phyloP scores from a whole-genome alignment of 2,329 filamentous ascomycete genomes.

The Fusarium sp. region DNA sequence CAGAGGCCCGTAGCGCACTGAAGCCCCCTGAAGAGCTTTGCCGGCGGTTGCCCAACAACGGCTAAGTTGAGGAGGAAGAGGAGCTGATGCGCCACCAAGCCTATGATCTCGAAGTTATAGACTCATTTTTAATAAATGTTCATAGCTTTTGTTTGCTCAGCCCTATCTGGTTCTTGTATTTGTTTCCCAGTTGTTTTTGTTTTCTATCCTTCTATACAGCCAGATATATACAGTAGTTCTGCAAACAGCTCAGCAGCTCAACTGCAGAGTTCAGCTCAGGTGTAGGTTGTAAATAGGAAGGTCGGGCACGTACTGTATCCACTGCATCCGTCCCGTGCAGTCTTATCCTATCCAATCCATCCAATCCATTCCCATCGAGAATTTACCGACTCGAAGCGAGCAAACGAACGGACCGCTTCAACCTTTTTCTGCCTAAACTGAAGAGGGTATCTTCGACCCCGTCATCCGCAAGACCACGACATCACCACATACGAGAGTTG shows the following conservation, averaged over 20 bases:
- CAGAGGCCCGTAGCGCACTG: constrained; percentile 26
- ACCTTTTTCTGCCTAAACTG: constrained; percentile 44
- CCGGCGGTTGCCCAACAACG: constrained; percentile 37
- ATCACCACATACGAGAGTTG: constrained; percentile 17
- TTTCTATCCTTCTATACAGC: background rate
- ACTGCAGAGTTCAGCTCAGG: constrained; percentile 15
- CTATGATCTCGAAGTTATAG: constrained; percentile 13
- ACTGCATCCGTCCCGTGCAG: constrained; percentile 34
- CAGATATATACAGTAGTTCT: background rate
- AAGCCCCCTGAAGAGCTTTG: constrained; percentile 26
- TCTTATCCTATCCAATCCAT: constrained; percentile 40
- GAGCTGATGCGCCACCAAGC: constrained; percentile 19
- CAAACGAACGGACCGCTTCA: constrained; percentile 35
- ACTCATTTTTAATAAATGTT: background rate
- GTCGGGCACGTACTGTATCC: constrained; percentile 38
- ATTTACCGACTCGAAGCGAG: constrained; percentile 43
- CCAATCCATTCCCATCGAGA: constrained; percentile 34
- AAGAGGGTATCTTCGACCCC: constrained; percentile 27
- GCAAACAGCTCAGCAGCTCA: constrained; percentile 29
- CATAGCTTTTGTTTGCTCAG: background rate
- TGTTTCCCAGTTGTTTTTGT: background rate
- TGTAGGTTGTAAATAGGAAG: constrained; percentile 38
- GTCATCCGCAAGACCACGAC: constrained; percentile 37
- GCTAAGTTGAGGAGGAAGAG: constrained; percentile 16
- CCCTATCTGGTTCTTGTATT: background rate